Conservation (phyloP, 148 eudicot genomes). For the Heliamphora exappendiculata region DNA sequence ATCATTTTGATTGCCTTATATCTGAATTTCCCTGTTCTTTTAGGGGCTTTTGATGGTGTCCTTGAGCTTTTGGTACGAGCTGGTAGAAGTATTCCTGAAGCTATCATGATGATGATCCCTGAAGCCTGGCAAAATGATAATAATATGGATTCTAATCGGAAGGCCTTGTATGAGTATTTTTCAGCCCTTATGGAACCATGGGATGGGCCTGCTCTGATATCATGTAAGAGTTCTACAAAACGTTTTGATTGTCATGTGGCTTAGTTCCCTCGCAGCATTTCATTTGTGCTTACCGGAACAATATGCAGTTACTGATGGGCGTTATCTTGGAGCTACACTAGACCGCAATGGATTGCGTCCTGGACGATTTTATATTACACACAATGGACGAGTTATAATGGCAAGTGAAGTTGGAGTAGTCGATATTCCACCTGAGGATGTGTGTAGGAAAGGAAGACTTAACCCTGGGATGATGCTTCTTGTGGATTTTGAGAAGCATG, state of each 20-base stretch:
- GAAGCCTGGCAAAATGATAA: constrained; percentile 99
- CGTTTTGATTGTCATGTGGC: background rate
- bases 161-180: constrained; percentile 82
- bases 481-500: constrained; percentile 92
- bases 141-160: constrained; percentile 87
- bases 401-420: constrained; percentile 99
- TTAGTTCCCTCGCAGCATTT: background rate
- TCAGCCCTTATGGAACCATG: constrained; percentile 97
- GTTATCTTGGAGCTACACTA: constrained; percentile 95
- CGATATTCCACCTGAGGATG: constrained; percentile 94
- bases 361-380: constrained; percentile 87
- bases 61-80: constrained; percentile 95
- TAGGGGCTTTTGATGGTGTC: constrained; percentile 97
- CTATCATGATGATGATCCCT: constrained; percentile 99
- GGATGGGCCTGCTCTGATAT: constrained; percentile 99
- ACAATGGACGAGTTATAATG: constrained; percentile 95
- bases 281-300: constrained; percentile 24
- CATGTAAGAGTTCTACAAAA: constrained; percentile 47
- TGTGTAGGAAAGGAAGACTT: constrained; percentile 86
- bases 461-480: constrained; percentile 99
- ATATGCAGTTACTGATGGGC: constrained; percentile 94
- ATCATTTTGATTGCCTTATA: background rate
- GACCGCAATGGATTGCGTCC: constrained; percentile 98
- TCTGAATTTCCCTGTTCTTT: background rate
- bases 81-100: constrained; percentile 98